Base-by-base conservation (phyloP, 805 yeast species). In the Lachancea nothofagi region DNA sequence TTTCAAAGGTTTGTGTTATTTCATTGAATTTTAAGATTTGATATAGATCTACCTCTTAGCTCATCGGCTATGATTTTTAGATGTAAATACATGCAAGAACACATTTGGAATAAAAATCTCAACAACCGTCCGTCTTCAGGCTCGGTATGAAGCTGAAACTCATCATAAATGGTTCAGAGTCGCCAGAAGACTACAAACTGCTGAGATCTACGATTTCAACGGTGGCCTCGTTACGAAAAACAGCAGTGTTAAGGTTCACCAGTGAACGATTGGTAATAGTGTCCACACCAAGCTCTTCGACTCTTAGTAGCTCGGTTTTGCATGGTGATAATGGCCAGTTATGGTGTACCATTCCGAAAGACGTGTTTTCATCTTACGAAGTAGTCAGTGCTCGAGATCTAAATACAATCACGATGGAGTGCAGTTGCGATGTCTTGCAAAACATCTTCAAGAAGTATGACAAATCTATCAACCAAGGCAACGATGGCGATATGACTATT, bases 321-420 rank as follows among this genome's bases (percentile, higher is more conserved):
- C 52, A 50, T 4, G 53, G 50, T 9, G 64, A 60, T 38, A 48
- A 50, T 9, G 63, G 62, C 2, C 62, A 58, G 33, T 40, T 58
- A 24, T 58, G 64, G 64, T 59, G 64, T 33, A 53, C 61, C 7
- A 53, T 58, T 7, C 63, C 63, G 2, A 38, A 38, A 7, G 62
- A 58, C 48, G 57, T 55, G 4, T 61, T 61, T 32, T 46, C 47
- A 20, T 36, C 45, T 4, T 61, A 59, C 33, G 41, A 42, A 3
- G 59, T 61, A 2, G 42, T 41, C 22, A 53, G 62, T 5, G 53
- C 48, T 14, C 51, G 62, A 9, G 62, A 55, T 15, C 37, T 44
- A 8, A 52, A 48, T 35, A 50, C 59, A 1, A 52, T 61, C 4
- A 44, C 62, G 0, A 55, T 61, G 61, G 64, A 59, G 26, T 53